Percentiles rank a stretch among this genome's conserved stretches.
phyloP scores from a whole-genome alignment of 805 yeast genomes.

The Wickerhamomyces queroliae region DNA sequence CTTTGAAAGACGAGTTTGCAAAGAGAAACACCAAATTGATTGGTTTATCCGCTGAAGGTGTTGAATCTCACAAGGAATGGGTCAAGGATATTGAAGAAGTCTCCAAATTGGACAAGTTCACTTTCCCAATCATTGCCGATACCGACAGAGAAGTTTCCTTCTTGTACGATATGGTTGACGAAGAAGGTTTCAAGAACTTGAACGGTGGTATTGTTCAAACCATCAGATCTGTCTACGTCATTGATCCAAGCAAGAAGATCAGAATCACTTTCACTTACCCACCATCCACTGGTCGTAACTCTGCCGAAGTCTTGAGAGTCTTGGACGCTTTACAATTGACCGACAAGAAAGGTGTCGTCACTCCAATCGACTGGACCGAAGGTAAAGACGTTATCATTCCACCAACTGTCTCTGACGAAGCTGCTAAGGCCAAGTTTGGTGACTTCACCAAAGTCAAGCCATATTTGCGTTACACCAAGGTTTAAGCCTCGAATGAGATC shows the following conservation, averaged over 20 bases:
- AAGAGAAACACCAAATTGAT: slow-evolving; percentile 82
- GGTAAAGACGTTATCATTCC: slow-evolving; percentile 93
- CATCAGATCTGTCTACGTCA: slow-evolving; percentile 86
- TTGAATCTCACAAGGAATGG: slow-evolving; percentile 80
- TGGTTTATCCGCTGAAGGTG: slow-evolving; percentile 83
- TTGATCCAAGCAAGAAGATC: slow-evolving; percentile 86
- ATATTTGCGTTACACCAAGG: slow-evolving; percentile 70
- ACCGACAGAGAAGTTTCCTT: slow-evolving; percentile 78
- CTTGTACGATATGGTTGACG: slow-evolving; percentile 83
- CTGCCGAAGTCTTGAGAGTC: slow-evolving; percentile 87
- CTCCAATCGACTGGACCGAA: slow-evolving; percentile 87
- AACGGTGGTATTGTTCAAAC: slow-evolving; percentile 74
- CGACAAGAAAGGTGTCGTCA: slow-evolving; percentile 77
- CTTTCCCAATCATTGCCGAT: slow-evolving; percentile 91
- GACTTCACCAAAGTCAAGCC: slow-evolving; percentile 84
- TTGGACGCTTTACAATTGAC: slow-evolving; percentile 83
- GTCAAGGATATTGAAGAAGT: slow-evolving; percentile 87
- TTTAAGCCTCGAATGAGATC: slow-evolving; percentile 7
- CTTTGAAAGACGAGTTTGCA: slow-evolving; percentile 82
- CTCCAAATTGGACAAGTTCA: slow-evolving; percentile 61
- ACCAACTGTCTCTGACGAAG: slow-evolving; percentile 76
- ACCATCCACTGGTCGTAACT: slow-evolving; percentile 91
- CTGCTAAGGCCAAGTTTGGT: slow-evolving; percentile 78
- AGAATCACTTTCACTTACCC: slow-evolving; percentile 87
- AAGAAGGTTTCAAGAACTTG: slow-evolving; percentile 73